Evolutionary conservation across 345 rosid species (phyloP), one percentile per base, ranked within the genome.

Genomic region (Salix purpurea): DNA sequence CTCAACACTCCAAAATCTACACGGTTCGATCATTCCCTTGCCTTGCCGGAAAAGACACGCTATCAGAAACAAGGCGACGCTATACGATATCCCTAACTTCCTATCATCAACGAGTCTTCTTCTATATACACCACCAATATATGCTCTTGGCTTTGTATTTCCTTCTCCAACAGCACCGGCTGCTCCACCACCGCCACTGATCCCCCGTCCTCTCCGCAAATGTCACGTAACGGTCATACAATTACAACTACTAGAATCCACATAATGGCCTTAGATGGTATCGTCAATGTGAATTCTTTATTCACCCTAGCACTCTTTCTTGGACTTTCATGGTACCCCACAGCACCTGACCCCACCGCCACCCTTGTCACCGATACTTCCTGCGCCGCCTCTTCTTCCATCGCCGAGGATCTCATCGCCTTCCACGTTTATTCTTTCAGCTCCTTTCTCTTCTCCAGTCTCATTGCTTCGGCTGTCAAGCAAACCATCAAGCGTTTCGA

Each of bases 401-500:
- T 89, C 62, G 90, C 81, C 19, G 93, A 88, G 78, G 82, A 81
- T 54, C 82, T 94, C 21, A 73, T 94, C 16, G 54, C 91, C 34
- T 89, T 82, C 90, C 98, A 91, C 77, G 97, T 92, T 21, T 94
- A 92, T 82, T 87, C 98, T 64, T 94, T 94, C 86, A 88, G 90
- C 74, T 88, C 78, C 76, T 91, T 92, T 81, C 91, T 94, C 76
- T 92, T 90, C 85, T 92, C 98, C 8, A 94, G 97, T 80, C 93
- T 94, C 73, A 58, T 94, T 5, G 98, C 96, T 24, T 77, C 87
- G 69, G 88, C 96, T 44, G 75, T 92, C 76, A 94, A 90, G 76
- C 96, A 92, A 80, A 85, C 89, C 64, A 87, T 92, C 74, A 84
- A 69, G 71, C 76, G 85, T 65, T 69, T 70, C 21, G 75, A 78